Evolutionary conservation across 768 basidiomycete genomes (phyloP), one percentile per base, ranked within the genome.

Genomic region (Panaeolus cyanescens): DNA sequence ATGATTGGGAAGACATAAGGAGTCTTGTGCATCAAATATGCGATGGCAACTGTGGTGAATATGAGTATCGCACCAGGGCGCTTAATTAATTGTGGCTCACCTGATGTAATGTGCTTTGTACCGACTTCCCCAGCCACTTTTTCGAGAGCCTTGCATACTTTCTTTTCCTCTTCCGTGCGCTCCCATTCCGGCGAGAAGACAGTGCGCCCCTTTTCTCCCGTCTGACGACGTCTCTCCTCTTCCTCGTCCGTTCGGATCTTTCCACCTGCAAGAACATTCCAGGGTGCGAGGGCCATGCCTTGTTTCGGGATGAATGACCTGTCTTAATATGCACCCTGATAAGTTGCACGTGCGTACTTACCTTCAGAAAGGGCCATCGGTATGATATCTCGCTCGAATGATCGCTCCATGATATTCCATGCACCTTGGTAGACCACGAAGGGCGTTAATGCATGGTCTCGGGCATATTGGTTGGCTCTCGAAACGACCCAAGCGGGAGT

Each of bases 161-260:
- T 77, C 54, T 62, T 71, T 64, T 86, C 78, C 15, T 74, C 62
- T 53, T 80, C 79, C 32, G 61, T 80, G 7, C 84, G 76, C 67
- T 79, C 72, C 84, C 84, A 84, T 25, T 75, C 57, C 0, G 64
- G 59, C 15, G 63, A 58, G 2, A 62, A 60, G 0, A 74, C 13
- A 17, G 40, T 67, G 0, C 81, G 77, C 5, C 81, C 81, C 0
- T 74, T 72, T 59, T 82, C 79, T 1, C 73, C 73, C 0, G 71
- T 66, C 19, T 70, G 45, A 13, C 63, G 64, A 5, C 73, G 66
- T 9, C 59, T 62, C 34, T 71, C 68, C 36, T 75, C 73, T 55
- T 74, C 72, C 6, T 84, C 88, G 12, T 79, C 72, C 0, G 84
- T 88, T 54, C 83, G 73, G 19, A 89, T 75, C 62, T 85, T 86